Evolutionary conservation across 805 yeast genomes (phyloP).

Genomic region (Candida ascalaphidarum): DNA sequence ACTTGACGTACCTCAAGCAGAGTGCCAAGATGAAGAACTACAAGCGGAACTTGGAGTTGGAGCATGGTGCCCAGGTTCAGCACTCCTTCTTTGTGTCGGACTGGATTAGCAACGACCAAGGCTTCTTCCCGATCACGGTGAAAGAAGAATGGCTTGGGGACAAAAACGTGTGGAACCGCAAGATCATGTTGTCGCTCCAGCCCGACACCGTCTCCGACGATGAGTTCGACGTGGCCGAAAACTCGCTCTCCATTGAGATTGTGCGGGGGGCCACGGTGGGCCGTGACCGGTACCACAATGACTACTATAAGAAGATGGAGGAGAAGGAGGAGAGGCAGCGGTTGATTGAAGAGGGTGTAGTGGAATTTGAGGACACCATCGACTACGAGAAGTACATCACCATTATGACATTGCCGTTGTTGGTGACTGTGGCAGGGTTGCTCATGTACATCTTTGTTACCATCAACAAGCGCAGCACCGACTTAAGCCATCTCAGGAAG

Average conservation of each 20-base stretch:
- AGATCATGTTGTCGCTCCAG: slow-evolving; percentile 63
- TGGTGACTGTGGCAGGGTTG: slow-evolving; percentile 50
- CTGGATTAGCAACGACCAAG: slow-evolving; percentile 58
- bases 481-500: slow-evolving; percentile 31
- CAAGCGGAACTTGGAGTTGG: slow-evolving; percentile 30
- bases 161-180: slow-evolving; percentile 38
- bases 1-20: slow-evolving; percentile 59
- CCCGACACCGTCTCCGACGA: slow-evolving; percentile 60
- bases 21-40: slow-evolving; percentile 46
- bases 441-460: slow-evolving; percentile 58
- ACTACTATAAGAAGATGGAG: slow-evolving; percentile 33
- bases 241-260: slow-evolving; percentile 36
- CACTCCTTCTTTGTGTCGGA: slow-evolving; percentile 58
- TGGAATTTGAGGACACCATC: slow-evolving; percentile 37
- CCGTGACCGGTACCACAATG: slow-evolving; percentile 35
- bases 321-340: slow-evolving; percentile 19
- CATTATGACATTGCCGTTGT: slow-evolving; percentile 60
- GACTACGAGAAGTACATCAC: slow-evolving; percentile 53
- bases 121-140: slow-evolving; percentile 55
- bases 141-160: slow-evolving; percentile 51
- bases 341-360: slow-evolving; percentile 16
- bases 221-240: slow-evolving; percentile 46
- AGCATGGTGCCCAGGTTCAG: slow-evolving; percentile 26
- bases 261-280: slow-evolving; percentile 47
- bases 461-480: slow-evolving; percentile 37